phyloP scores from a whole-genome alignment of 148 eudicot genomes.

The Arbutus unedo region DNA sequence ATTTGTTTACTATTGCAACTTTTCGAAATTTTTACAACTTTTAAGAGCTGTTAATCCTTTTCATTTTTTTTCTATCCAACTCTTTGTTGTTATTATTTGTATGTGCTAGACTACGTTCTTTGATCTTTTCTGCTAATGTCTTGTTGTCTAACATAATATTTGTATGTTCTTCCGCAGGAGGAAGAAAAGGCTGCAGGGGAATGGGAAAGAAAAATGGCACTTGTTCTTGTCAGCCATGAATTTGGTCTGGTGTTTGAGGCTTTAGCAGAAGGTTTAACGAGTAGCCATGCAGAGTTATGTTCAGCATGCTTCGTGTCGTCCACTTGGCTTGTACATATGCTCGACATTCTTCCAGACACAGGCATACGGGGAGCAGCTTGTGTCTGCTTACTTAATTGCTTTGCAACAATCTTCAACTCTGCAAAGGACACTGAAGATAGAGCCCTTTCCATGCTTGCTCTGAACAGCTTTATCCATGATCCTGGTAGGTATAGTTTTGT shows the following conservation, averaged over 20 bases:
- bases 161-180: slow-evolving; percentile 23
- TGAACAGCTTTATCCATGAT: slow-evolving; percentile 42
- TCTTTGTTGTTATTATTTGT: not conserved
- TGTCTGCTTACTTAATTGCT: slow-evolving; percentile 42
- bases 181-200: slow-evolving; percentile 46
- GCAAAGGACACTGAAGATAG: slow-evolving; percentile 38
- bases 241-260: slow-evolving; percentile 50
- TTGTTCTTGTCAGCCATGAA: slow-evolving; percentile 47
- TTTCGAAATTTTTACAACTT: not conserved
- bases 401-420: slow-evolving; percentile 42
- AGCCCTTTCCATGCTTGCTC: slow-evolving; percentile 50
- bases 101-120: not conserved
- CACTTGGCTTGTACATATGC: slow-evolving; percentile 52
- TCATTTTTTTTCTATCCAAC: not conserved
- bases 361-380: slow-evolving; percentile 50
- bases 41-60: not conserved
- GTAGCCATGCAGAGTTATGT: slow-evolving; percentile 41
- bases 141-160: not conserved
- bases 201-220: slow-evolving; percentile 52
- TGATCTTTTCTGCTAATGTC: not conserved
- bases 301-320: slow-evolving; percentile 45
- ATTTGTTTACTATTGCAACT: not conserved
- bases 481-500: slow-evolving; percentile 24
- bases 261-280: slow-evolving; percentile 44
- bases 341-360: slow-evolving; percentile 45